phyloP scores from a whole-genome alignment of 495 filamentous ascomycete genomes.

The Annulohypoxylon bovei region DNA sequence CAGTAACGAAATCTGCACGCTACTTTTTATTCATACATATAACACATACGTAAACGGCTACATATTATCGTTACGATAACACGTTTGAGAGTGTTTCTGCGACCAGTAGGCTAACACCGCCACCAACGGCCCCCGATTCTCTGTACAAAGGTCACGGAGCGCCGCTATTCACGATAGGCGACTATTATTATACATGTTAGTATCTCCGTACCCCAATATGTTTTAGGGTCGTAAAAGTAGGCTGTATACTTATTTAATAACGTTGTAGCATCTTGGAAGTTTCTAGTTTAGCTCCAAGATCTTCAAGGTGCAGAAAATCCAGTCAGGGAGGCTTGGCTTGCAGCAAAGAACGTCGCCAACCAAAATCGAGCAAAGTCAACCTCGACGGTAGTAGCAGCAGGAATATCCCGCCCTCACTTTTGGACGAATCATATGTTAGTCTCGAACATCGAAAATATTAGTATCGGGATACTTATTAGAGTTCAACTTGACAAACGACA shows the following conservation, averaged over 20 bases:
- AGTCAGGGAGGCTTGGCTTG: constrained; percentile 28
- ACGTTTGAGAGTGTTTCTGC: constrained; percentile 8
- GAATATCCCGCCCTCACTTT: constrained; percentile 10
- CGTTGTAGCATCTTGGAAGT: constrained; percentile 9
- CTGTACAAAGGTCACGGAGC: constrained; percentile 10
- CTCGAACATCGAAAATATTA: neutral
- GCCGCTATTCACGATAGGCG: neutral
- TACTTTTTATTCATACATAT: constrained; percentile 16
- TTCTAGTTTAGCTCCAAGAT: constrained; percentile 6
- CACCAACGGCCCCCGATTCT: constrained; percentile 36
- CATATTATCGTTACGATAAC: constrained; percentile 31
- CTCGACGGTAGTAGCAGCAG: constrained; percentile 8
- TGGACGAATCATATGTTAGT: constrained; percentile 23
- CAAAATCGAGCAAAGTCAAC: constrained; percentile 14
- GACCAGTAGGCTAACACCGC: constrained; percentile 25
- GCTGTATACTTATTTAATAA: constrained; percentile 22
- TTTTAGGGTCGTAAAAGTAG: neutral
- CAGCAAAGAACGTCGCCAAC: constrained; percentile 22
- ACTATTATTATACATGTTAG: constrained; percentile 31
- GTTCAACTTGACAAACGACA: constrained; percentile 8
- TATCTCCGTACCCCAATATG: constrained; percentile 4
- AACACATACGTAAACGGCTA: constrained; percentile 26
- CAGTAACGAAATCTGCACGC: constrained; percentile 31
- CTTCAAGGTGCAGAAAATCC: constrained; percentile 1
- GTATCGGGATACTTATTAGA: constrained; percentile 15